A percentile compares a stretch with the other conserved stretches of the same genome.
These are phyloP conservation scores for Theileria sp. DNA, from an alignment of 169 alveolate species.

Conservation along the genomic window DNA sequence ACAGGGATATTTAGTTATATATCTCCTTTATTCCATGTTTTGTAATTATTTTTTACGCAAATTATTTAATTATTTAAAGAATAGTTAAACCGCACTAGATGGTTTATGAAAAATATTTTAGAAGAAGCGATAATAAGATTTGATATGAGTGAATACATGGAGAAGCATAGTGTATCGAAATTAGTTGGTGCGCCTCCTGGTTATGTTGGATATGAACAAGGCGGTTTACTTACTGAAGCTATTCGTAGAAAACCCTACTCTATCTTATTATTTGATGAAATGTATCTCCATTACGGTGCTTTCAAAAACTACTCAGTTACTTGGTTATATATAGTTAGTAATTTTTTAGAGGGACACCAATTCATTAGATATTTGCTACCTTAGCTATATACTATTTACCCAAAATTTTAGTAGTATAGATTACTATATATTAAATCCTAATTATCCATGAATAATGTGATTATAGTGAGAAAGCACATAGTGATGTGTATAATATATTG, in stretches of 20 bases:
- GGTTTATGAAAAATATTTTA: not conserved
- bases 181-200: slow-evolving; percentile 92
- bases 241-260: slow-evolving; percentile 87
- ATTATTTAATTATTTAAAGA: too few relatives aligned
- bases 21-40: slow-evolving; percentile 14
- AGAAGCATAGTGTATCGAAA: slow-evolving; percentile 85
- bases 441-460: too few relatives aligned
- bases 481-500: slow-evolving; percentile 84
- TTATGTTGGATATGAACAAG: slow-evolving; percentile 87
- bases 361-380: too few relatives aligned
- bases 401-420: too few relatives aligned
- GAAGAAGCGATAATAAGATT: slow-evolving; percentile 81
- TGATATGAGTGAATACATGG: slow-evolving; percentile 91
- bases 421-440: too few relatives aligned
- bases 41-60: too few relatives aligned
- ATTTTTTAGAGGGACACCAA: not conserved
- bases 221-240: slow-evolving; percentile 89
- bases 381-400: too few relatives aligned
- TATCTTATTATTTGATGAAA: slow-evolving; percentile 86
- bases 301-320: not conserved
- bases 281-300: slow-evolving; percentile 48
- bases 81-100: too few relatives aligned
- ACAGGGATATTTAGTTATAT: not conserved
- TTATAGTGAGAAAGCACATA: slow-evolving; percentile 87
- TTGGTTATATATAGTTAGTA: not conserved